Evolutionary conservation across 495 filamentous ascomycete genomes (phyloP), one percentile per base, ranked within the genome.

Genomic region (Apodospora peruviana): DNA sequence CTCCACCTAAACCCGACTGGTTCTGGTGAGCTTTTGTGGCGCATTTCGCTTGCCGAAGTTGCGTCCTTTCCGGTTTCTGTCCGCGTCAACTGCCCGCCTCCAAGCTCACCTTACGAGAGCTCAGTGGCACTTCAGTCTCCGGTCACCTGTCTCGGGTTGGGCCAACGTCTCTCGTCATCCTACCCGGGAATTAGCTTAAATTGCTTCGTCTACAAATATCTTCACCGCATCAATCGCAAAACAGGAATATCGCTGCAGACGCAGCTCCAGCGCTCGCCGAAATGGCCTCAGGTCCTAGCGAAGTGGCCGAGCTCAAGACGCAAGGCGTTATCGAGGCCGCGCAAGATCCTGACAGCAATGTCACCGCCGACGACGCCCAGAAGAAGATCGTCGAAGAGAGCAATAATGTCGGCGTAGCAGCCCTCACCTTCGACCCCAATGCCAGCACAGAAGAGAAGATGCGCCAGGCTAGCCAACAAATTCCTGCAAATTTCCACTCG

Each of bases 401-500:
- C 54, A 80, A 76, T 58, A 83, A 84, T 56, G 84, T 83, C 14
- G 93, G 93, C 18, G 77, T 81, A 3, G 73, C 82, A 8, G 91
- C 88, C 44, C 90, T 84, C 64, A 81, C 85, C 57, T 97, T 96
- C 69, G 77, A 97, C 62, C 89, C 93, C 2, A 62, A 96, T 73
- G 90, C 91, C 21, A 83, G 78, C 17, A 78, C 87, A 0, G 88
- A 89, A 65, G 78, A 91, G 60, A 97, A 97, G 72, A 83, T 79
- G 40, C 85, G 85, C 20, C 84, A 86, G 51, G 84, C 85, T 4
- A 75, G 77, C 77, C 79, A 85, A 79, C 16, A 5, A 38, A 38
- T n/a, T 18, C 11, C 5, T 16, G 2, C 19, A 16, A 20, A 19
- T 17, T 2, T 27, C 20, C 14, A 11, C 16, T 10, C 40, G 21